Evolutionary conservation across 2,329 filamentous ascomycete species (phyloP).

Genomic region (Rhynchosporium graminicola): DNA sequence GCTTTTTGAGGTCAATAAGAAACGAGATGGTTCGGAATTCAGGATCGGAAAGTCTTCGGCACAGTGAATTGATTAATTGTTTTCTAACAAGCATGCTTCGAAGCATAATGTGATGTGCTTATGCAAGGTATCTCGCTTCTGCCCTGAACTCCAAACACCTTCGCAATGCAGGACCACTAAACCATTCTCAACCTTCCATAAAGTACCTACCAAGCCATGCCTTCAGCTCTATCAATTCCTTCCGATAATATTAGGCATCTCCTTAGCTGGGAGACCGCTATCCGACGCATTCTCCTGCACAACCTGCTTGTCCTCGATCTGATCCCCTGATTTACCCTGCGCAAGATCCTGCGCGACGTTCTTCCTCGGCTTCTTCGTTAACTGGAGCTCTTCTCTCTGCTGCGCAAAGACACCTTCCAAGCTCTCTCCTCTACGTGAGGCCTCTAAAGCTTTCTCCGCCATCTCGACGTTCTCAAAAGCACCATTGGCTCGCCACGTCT

Average conservation of each 20-base stretch:
- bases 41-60: too few relatives aligned
- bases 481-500: constrained; percentile 44
- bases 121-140: neutral
- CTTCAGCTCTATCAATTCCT: neutral
- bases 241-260: constrained; percentile 13
- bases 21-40: neutral
- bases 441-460: constrained; percentile 49
- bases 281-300: constrained; percentile 19
- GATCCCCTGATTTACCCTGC: constrained; percentile 15
- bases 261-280: constrained; percentile 2
- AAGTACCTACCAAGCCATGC: too few relatives aligned
- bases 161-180: constrained; percentile 2
- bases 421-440: constrained; percentile 48
- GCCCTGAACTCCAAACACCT: constrained; percentile 3
- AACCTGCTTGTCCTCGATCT: constrained; percentile 23
- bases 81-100: neutral
- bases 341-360: constrained; percentile 26
- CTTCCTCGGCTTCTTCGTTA: constrained; percentile 26
- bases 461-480: constrained; percentile 51
- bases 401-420: constrained; percentile 39
- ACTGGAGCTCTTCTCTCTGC: constrained; percentile 30
- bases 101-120: neutral
- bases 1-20: neutral
- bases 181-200: neutral
- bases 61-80: neutral